Conservation (phyloP, 2,329 filamentous ascomycete genomes). For the Pyrenophora tritici-repentis region DNA sequence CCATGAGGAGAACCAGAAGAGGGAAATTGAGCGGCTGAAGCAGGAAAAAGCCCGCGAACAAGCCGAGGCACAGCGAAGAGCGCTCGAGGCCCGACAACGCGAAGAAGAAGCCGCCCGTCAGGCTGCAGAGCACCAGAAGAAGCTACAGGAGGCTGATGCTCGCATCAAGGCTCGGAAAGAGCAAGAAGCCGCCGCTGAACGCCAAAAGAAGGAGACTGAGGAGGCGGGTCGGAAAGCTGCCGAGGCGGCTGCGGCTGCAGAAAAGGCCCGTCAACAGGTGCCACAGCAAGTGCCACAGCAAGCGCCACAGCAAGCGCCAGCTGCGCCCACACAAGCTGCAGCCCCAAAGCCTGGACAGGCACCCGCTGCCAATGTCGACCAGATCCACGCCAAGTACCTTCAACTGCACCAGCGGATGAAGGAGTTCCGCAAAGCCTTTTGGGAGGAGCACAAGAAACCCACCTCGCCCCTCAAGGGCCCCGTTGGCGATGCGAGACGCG, state of each 20-base stretch:
- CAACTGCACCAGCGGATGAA: conserved; percentile 46
- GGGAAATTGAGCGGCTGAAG: conserved; percentile 49
- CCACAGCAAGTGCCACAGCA: conserved; percentile 12
- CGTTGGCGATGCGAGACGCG: conserved; percentile 41
- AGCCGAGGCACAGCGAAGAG: conserved; percentile 41
- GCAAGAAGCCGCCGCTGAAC: conserved; percentile 35
- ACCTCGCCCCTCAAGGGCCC: conserved; percentile 33
- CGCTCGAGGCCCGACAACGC: conserved; percentile 42
- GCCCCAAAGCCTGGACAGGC: conserved; percentile 12
- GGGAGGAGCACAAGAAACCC: conserved; percentile 29
- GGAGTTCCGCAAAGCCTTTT: conserved; percentile 40
- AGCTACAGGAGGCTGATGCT: conserved; percentile 39
- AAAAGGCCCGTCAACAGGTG: conserved; percentile 30
- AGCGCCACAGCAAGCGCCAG: not conserved
- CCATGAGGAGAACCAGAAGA: conserved; percentile 44
- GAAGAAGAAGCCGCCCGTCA: conserved; percentile 39
- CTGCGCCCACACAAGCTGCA: conserved; percentile 9
- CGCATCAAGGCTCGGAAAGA: conserved; percentile 38
- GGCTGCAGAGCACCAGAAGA: conserved; percentile 33
- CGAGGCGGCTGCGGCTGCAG: conserved; percentile 34
- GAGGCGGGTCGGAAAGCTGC: conserved; percentile 37
- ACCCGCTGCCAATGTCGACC: conserved; percentile 29
- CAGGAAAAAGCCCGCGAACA: conserved; percentile 51
- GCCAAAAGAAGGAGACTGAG: conserved; percentile 36
- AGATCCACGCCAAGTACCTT: conserved; percentile 42